A percentile compares a stretch with the other conserved stretches of the same genome.
phyloP scores from a whole-genome alignment of 352 stramenopile species.

The Blastocystis sp. region DNA sequence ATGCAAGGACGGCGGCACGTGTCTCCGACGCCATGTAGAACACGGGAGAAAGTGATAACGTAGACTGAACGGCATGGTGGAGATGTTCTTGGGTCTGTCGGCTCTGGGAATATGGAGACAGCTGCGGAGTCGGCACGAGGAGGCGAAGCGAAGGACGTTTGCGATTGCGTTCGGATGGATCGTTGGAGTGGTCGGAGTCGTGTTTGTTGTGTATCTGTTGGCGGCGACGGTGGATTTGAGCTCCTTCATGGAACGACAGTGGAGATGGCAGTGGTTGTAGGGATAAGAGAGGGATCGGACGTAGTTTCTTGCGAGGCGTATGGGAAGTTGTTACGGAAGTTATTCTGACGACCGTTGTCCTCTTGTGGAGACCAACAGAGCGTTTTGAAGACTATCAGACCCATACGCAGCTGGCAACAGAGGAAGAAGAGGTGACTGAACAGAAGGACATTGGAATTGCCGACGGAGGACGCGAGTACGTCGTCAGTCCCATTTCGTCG shows the following conservation, averaged over 20 bases:
- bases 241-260: not conserved
- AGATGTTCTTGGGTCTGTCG: too few relatives aligned
- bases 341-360: not conserved
- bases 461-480: not conserved
- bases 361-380: not conserved
- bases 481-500: too few relatives aligned
- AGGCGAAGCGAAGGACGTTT: too few relatives aligned
- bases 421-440: not conserved
- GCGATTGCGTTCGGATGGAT: too few relatives aligned
- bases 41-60: too few relatives aligned
- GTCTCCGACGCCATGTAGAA: too few relatives aligned
- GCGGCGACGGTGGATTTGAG: not conserved
- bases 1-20: too few relatives aligned
- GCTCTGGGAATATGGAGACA: too few relatives aligned
- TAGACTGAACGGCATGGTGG: too few relatives aligned
- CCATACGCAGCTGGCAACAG: constrained; percentile 26
- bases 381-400: not conserved
- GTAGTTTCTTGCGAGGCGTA: not conserved
- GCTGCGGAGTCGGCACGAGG: too few relatives aligned
- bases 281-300: not conserved
- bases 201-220: not conserved
- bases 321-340: not conserved
- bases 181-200: too few relatives aligned
- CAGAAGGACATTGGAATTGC: not conserved
- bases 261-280: constrained; percentile 44